Evolutionary conservation across 139 green algal genomes (phyloP).

Genomic region (Zygnema cylindricum): DNA sequence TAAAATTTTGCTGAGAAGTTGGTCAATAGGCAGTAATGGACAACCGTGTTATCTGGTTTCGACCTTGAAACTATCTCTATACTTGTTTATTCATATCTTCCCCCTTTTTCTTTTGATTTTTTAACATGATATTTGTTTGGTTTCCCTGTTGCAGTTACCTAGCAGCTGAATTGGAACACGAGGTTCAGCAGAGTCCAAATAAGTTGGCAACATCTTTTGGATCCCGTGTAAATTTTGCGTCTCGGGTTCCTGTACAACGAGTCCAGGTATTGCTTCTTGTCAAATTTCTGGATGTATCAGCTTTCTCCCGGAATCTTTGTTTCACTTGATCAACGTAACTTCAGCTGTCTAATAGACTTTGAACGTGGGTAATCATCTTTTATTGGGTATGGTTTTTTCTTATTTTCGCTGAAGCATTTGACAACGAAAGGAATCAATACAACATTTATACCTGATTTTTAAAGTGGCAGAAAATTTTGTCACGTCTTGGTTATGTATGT

Average conservation of each 20-base stretch:
- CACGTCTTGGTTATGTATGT: too few species aligned
- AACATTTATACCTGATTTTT: background rate
- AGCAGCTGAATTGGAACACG: background rate
- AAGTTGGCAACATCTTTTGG: background rate
- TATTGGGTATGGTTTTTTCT: background rate
- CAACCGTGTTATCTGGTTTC: too few species aligned
- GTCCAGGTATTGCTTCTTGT: background rate
- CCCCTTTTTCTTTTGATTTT: background rate
- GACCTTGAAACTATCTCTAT: background rate
- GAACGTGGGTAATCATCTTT: too few species aligned
- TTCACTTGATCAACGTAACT: too few species aligned
- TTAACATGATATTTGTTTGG: background rate
- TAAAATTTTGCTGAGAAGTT: background rate
- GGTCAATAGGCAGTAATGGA: too few species aligned
- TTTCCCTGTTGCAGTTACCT: constrained; percentile 3
- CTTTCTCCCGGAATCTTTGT: too few species aligned
- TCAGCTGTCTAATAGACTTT: background rate
- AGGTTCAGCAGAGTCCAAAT: background rate
- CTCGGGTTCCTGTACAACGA: background rate
- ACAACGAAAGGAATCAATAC: background rate
- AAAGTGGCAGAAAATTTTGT: background rate
- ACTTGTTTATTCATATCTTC: too few species aligned
- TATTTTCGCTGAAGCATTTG: background rate
- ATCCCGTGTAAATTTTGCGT: background rate
- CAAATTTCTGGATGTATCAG: background rate